These are phyloP conservation scores for Helminthosporium solani DNA, from an alignment of 2,329 filamentous ascomycete species.

Conservation along the genomic window DNA sequence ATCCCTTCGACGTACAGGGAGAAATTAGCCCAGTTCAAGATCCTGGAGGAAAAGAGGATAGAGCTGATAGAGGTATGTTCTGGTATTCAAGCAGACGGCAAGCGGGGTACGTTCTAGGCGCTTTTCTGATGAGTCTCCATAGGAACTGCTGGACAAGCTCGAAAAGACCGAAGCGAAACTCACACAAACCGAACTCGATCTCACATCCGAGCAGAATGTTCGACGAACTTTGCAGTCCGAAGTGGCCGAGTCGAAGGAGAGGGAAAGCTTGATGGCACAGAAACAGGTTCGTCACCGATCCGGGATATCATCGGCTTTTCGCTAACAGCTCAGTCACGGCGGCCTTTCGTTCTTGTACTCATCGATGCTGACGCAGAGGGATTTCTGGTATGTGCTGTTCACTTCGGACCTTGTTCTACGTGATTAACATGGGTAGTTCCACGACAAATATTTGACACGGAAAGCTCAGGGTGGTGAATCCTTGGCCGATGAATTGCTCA, in stretches of 20 bases:
- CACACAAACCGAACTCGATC: slow-evolving; percentile 39
- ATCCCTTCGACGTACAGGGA: slow-evolving; percentile 32
- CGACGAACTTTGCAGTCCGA: slow-evolving; percentile 33
- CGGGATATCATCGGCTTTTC: background rate
- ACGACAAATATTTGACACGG: slow-evolving; percentile 40
- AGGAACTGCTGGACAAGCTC: slow-evolving; percentile 42
- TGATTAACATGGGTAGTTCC: slow-evolving; percentile 26
- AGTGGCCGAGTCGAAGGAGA: slow-evolving; percentile 9
- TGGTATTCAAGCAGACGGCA: background rate
- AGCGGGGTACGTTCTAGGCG: background rate
- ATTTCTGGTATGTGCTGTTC: slow-evolving; percentile 29
- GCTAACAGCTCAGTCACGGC: slow-evolving; percentile 28
- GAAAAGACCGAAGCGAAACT: slow-evolving; percentile 41
- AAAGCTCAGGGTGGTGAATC: slow-evolving; percentile 39
- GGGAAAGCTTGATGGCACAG: slow-evolving; percentile 31
- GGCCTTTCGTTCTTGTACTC: slow-evolving; percentile 39
- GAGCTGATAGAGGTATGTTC: slow-evolving; percentile 39
- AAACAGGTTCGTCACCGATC: slow-evolving; percentile 26
- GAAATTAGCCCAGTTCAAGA: slow-evolving; percentile 38
- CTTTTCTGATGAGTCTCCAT: background rate
- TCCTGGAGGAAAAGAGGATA: slow-evolving; percentile 39
- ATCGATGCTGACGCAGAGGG: slow-evolving; percentile 42
- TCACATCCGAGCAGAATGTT: slow-evolving; percentile 42
- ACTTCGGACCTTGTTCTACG: background rate
- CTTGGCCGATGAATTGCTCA: slow-evolving; percentile 38